phyloP scores from a whole-genome alignment of 2,329 filamentous ascomycete genomes.

The Penicillium digitatum region DNA sequence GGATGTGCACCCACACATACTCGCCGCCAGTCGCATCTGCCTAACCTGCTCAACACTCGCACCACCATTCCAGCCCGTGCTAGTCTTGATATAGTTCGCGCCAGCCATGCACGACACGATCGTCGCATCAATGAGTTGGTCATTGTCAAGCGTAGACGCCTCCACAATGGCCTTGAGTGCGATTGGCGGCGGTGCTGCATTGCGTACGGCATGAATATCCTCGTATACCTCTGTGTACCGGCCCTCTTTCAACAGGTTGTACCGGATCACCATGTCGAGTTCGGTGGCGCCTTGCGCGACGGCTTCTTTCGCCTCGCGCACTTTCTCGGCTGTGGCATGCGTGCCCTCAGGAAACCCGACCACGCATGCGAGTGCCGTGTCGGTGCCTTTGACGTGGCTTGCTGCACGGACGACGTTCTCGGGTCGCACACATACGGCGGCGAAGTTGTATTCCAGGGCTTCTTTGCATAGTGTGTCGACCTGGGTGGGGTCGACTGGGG shows the following conservation, averaged over 20 bases:
- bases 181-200: constrained; percentile 42
- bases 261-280: constrained; percentile 59
- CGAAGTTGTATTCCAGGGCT: constrained; percentile 44
- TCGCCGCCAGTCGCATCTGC: constrained; percentile 51
- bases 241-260: constrained; percentile 44
- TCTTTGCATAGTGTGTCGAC: constrained; percentile 55
- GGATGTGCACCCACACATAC: constrained; percentile 42
- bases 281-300: constrained; percentile 52
- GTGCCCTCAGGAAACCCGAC: constrained; percentile 60
- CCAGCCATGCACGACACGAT: constrained; percentile 51
- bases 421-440: constrained; percentile 56
- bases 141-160: constrained; percentile 49
- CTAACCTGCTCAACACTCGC: constrained; percentile 52
- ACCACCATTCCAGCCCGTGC: constrained; percentile 57
- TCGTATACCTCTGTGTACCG: constrained; percentile 50
- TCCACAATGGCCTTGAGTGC: constrained; percentile 58
- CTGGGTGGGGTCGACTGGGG: constrained; percentile 45
- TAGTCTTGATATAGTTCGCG: constrained; percentile 59
- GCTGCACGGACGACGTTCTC: constrained; percentile 51
- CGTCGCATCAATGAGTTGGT: constrained; percentile 53
- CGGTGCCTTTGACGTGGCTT: constrained; percentile 42
- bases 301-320: constrained; percentile 50
- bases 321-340: constrained; percentile 49
- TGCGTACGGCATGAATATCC: constrained; percentile 52
- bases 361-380: constrained; percentile 54